Evolutionary conservation across 345 rosid species (phyloP).

Genomic region (Eutrema yunnanense): DNA sequence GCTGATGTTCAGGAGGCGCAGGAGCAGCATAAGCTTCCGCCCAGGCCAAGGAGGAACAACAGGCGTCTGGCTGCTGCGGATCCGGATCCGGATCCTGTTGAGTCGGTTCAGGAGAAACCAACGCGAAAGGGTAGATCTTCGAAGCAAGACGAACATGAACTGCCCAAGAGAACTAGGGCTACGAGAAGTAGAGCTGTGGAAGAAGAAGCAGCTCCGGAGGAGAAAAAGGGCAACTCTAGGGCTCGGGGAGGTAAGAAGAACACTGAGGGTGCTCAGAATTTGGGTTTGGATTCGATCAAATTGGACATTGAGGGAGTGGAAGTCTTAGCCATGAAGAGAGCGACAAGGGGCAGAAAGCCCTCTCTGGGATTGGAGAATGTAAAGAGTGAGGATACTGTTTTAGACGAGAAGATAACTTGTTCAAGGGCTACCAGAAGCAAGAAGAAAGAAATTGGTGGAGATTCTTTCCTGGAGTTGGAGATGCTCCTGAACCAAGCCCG

Average conservation of each 20-base stretch:
- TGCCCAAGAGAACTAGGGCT: conserved; percentile 31
- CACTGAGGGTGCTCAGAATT: conserved; percentile 2
- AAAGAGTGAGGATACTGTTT: background rate
- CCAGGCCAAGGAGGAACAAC: conserved; percentile 36
- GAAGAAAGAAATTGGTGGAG: conserved; percentile 25
- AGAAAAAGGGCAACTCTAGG: conserved; percentile 14
- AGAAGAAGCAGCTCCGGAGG: conserved; percentile 22
- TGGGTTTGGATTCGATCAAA: conserved; percentile 16
- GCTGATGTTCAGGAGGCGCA: conserved; percentile 1
- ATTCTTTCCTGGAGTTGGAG: conserved; percentile 14
- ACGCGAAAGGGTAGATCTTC: background rate
- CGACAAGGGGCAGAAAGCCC: conserved; percentile 26
- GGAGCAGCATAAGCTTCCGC: conserved; percentile 20
- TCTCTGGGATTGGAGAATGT: background rate
- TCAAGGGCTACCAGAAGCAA: conserved; percentile 37
- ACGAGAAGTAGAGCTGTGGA: conserved; percentile 11
- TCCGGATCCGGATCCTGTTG: conserved; percentile 10
- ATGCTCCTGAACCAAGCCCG: conserved; percentile 17
- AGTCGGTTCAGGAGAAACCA: conserved; percentile 10
- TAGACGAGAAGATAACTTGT: conserved; percentile 9
- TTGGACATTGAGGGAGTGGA: conserved; percentile 15
- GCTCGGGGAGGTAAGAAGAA: conserved; percentile 22
- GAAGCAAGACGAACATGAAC: conserved; percentile 14
- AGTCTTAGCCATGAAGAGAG: conserved; percentile 16
- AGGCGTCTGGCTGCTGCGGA: conserved; percentile 25